Conservation (phyloP, 2,329 filamentous ascomycete species). For the Dactylonectria macrodidyma region DNA sequence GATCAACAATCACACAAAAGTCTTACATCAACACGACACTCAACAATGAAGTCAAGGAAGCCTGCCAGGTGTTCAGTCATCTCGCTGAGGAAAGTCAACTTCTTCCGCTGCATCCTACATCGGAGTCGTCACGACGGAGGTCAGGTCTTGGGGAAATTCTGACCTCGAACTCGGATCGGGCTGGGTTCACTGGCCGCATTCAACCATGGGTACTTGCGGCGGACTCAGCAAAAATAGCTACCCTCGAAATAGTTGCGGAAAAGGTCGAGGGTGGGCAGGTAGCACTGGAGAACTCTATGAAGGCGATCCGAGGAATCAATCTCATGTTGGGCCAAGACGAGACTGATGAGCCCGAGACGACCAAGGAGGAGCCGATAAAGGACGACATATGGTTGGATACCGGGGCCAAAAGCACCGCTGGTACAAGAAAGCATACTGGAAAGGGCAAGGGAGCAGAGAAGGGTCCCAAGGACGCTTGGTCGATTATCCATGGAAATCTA, state of each 20-base stretch:
- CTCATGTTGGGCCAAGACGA: slow-evolving; percentile 60
- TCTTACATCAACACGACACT: slow-evolving; percentile 68
- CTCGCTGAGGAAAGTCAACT: slow-evolving; percentile 75
- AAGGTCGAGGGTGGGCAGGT: slow-evolving; percentile 72
- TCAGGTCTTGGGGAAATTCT: slow-evolving; percentile 63
- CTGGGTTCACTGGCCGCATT: slow-evolving; percentile 60
- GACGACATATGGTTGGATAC: slow-evolving; percentile 55
- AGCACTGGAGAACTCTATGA: slow-evolving; percentile 68
- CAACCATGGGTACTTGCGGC: slow-evolving; percentile 73
- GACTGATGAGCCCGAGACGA: slow-evolving; percentile 42
- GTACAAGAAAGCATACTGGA: slow-evolving; percentile 46
- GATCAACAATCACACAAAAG: slow-evolving; percentile 70
- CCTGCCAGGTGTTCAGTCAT: slow-evolving; percentile 65
- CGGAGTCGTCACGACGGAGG: slow-evolving; percentile 52
- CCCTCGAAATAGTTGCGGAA: slow-evolving; percentile 71
- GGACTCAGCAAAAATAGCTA: slow-evolving; percentile 72
- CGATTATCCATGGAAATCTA: slow-evolving; percentile 66
- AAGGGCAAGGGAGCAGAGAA: slow-evolving; percentile 43
- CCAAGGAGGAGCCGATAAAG: slow-evolving; percentile 43
- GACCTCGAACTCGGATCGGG: slow-evolving; percentile 51
- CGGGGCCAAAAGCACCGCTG: slow-evolving; percentile 45
- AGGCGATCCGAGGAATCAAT: slow-evolving; percentile 64
- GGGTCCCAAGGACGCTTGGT: slow-evolving; percentile 63
- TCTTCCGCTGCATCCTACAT: slow-evolving; percentile 66
- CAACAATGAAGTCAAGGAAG: slow-evolving; percentile 65